Evolutionary conservation across 2,329 filamentous ascomycete species (phyloP).

Genomic region (Orbilia blumenaviensis): DNA sequence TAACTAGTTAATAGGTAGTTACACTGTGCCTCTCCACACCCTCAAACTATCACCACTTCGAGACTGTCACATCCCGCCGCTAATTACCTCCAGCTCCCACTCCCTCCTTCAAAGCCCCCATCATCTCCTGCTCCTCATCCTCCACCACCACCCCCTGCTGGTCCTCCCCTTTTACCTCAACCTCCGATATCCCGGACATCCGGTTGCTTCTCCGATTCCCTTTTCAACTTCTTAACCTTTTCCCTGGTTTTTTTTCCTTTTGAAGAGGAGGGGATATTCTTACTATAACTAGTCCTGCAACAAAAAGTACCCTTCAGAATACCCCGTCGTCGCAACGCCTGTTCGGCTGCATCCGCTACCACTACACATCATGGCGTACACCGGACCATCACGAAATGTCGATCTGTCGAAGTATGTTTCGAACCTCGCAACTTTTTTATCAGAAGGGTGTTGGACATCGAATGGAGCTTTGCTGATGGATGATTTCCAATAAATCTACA

Average conservation of each 20-base stretch:
- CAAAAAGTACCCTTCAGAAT: no score
- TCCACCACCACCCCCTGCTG: background rate
- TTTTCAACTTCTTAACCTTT: background rate
- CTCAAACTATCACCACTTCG: background rate
- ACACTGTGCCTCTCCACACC: slow-evolving; percentile 25
- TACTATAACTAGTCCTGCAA: background rate
- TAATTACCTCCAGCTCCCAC: background rate
- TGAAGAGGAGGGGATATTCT: background rate
- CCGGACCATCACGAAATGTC: slow-evolving; percentile 52
- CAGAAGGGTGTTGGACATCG: background rate
- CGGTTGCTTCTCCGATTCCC: slow-evolving; percentile 9
- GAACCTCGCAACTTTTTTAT: background rate
- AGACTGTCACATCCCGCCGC: slow-evolving; percentile 11
- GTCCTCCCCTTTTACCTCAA: background rate
- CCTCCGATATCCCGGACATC: slow-evolving; percentile 14
- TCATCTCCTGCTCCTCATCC: background rate
- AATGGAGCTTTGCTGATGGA: background rate
- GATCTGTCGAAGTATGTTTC: slow-evolving; percentile 49
- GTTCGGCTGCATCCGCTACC: slow-evolving; percentile 18
- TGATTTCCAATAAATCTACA: slow-evolving; percentile 58
- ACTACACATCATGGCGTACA: slow-evolving; percentile 41
- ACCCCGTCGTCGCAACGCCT: slow-evolving; percentile 28
- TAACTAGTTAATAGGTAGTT: background rate
- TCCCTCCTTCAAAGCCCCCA: slow-evolving; percentile 19
- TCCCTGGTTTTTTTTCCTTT: background rate